phyloP scores from a whole-genome alignment of 2,329 filamentous ascomycete species.

The Neonectria ditissima region DNA sequence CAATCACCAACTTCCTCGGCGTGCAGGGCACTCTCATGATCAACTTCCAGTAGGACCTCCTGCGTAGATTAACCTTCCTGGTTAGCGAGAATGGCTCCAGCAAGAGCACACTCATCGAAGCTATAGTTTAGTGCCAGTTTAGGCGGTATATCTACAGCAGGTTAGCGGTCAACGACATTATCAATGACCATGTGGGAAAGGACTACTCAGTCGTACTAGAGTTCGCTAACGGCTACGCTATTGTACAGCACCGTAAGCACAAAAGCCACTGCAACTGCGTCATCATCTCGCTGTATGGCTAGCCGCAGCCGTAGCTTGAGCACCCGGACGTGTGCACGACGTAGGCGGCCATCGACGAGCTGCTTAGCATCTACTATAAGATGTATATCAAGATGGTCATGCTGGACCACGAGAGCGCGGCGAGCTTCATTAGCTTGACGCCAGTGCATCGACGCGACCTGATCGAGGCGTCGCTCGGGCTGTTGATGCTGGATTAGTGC shows the following conservation, averaged over 20 bases:
- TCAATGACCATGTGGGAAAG: constrained; percentile 35
- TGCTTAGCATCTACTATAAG: constrained; percentile 35
- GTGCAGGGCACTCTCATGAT: constrained; percentile 31
- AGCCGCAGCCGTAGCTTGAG: constrained; percentile 30
- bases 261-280: constrained; percentile 27
- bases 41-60: constrained; percentile 29
- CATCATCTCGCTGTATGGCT: constrained; percentile 23
- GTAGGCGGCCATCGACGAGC: constrained; percentile 31
- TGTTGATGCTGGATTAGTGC: constrained; percentile 33
- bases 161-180: constrained; percentile 28
- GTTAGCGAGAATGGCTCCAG: constrained; percentile 39
- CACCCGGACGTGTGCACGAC: neutral
- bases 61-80: constrained; percentile 31
- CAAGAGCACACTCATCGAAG: constrained; percentile 36
- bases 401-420: constrained; percentile 35
- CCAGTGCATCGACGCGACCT: constrained; percentile 21
- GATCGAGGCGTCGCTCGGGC: constrained; percentile 35
- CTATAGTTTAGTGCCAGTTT: constrained; percentile 37
- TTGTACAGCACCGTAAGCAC: constrained; percentile 35
- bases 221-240: constrained; percentile 38
- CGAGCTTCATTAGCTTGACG: constrained; percentile 35
- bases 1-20: constrained; percentile 39
- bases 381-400: constrained; percentile 35
- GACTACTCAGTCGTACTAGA: constrained; percentile 36
- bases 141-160: constrained; percentile 32